A percentile compares a stretch with the other conserved stretches of the same genome.
phyloP scores from a whole-genome alignment of 257 asterid species.

The Perilla frutescens region DNA sequence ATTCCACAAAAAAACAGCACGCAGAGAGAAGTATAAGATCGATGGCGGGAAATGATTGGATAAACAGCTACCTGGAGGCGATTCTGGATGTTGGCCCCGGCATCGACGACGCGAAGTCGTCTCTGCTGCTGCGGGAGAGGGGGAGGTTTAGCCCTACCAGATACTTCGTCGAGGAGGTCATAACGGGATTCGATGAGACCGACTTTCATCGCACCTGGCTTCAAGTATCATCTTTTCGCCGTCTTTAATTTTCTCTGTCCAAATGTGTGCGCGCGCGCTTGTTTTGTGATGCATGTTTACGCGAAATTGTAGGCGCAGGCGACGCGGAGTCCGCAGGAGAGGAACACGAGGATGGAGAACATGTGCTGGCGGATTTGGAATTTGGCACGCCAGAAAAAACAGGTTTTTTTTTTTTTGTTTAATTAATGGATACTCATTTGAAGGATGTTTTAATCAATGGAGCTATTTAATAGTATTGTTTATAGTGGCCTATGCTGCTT shows the following conservation, averaged over 20 bases:
- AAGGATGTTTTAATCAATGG: neutral
- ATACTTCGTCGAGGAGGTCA: slow-evolving; percentile 88
- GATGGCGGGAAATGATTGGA: slow-evolving; percentile 99
- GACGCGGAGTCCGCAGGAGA: slow-evolving; percentile 88
- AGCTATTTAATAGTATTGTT: neutral
- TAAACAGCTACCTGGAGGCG: slow-evolving; percentile 90
- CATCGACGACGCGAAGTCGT: slow-evolving; percentile 71
- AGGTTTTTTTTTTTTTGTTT: slow-evolving; percentile 42
- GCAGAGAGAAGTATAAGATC: neutral
- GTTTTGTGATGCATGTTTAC: slow-evolving; percentile 25
- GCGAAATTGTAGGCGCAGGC: slow-evolving; percentile 77
- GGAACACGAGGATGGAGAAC: slow-evolving; percentile 95
- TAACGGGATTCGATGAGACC: slow-evolving; percentile 91
- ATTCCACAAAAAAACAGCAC: neutral
- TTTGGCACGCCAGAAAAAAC: slow-evolving; percentile 98
- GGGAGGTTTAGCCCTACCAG: slow-evolving; percentile 93
- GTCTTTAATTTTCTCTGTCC: neutral
- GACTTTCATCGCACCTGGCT: slow-evolving; percentile 91
- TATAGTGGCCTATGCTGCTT: neutral
- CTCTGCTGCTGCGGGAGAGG: slow-evolving; percentile 85
- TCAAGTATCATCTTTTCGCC: slow-evolving; percentile 51
- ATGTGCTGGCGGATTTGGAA: slow-evolving; percentile 99
- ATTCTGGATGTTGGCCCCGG: slow-evolving; percentile 89
- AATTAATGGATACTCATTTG: neutral
- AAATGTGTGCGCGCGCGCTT: slow-evolving; percentile 29